phyloP scores from a whole-genome alignment of 2,329 filamentous ascomycete genomes.

The Aspergillus novoparasiticus region DNA sequence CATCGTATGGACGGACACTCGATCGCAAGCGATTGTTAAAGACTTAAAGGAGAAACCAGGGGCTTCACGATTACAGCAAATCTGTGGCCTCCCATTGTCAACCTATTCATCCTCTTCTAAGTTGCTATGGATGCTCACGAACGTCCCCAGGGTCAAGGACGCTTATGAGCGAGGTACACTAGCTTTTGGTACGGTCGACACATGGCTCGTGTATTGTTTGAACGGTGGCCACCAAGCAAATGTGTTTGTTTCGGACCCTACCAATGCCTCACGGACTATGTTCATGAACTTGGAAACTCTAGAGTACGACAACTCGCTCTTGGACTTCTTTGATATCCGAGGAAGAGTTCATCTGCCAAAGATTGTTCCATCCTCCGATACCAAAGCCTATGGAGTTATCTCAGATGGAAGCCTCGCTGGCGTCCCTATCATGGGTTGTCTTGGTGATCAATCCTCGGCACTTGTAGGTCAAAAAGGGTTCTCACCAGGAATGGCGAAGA shows the following conservation, averaged over 20 bases:
- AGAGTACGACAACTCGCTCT: constrained; percentile 73
- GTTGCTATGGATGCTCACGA: constrained; percentile 76
- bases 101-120: constrained; percentile 88
- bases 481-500: constrained; percentile 79
- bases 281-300: constrained; percentile 84
- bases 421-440: constrained; percentile 73
- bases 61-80: constrained; percentile 66
- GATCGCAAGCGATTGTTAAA: constrained; percentile 72
- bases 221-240: constrained; percentile 68
- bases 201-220: constrained; percentile 82
- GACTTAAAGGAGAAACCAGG: constrained; percentile 69
- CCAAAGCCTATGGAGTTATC: constrained; percentile 69
- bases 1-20: constrained; percentile 87
- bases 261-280: constrained; percentile 89
- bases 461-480: constrained; percentile 86
- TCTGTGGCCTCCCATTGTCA: constrained; percentile 80
- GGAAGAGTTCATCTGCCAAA: constrained; percentile 72
- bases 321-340: constrained; percentile 79
- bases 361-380: constrained; percentile 78
- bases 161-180: constrained; percentile 75
- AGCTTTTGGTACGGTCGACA: constrained; percentile 83
- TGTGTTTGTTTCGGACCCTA: constrained; percentile 80
- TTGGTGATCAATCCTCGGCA: constrained; percentile 84
- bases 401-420: constrained; percentile 66
- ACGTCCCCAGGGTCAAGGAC: constrained; percentile 68